Evolutionary conservation across 805 yeast species (phyloP).

Genomic region (Saturnispora besseyi): DNA sequence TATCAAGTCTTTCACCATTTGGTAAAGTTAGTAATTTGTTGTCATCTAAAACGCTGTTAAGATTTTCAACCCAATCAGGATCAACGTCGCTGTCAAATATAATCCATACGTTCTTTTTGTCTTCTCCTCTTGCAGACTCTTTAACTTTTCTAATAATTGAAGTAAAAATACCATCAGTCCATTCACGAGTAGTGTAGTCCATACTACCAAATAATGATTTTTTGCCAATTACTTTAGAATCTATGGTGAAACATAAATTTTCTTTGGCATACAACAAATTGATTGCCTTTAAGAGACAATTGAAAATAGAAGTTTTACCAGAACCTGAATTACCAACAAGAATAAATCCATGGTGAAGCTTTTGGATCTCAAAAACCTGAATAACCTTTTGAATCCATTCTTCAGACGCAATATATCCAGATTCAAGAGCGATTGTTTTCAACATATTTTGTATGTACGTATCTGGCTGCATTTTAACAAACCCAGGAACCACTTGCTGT

Average conservation of each 20-base stretch:
- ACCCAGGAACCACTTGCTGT: background rate
- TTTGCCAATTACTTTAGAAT: conserved; percentile 69
- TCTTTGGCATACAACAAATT: conserved; percentile 26
- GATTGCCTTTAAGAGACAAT: conserved; percentile 38
- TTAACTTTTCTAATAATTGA: conserved; percentile 49
- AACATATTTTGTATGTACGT: conserved; percentile 12
- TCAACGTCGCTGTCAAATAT: conserved; percentile 90
- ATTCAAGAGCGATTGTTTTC: conserved; percentile 20
- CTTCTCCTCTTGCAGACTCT: conserved; percentile 52
- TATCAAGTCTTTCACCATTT: conserved; percentile 72
- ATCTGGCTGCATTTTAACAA: conserved; percentile 6
- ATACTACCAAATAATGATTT: conserved; percentile 58
- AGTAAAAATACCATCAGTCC: conserved; percentile 86
- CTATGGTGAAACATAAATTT: conserved; percentile 40
- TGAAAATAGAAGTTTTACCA: conserved; percentile 60
- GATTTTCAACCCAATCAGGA: conserved; percentile 86
- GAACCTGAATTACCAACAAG: conserved; percentile 67
- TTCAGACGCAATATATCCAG: conserved; percentile 29
- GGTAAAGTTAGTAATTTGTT: conserved; percentile 75
- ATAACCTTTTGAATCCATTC: conserved; percentile 45
- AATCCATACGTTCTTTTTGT: conserved; percentile 54
- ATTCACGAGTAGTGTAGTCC: conserved; percentile 74
- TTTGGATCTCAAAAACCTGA: conserved; percentile 56
- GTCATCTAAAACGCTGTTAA: conserved; percentile 88
- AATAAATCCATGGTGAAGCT: conserved; percentile 69